Evolutionary conservation across 441 rosid genomes (phyloP).

Genomic region (Biscutella laevigata): DNA sequence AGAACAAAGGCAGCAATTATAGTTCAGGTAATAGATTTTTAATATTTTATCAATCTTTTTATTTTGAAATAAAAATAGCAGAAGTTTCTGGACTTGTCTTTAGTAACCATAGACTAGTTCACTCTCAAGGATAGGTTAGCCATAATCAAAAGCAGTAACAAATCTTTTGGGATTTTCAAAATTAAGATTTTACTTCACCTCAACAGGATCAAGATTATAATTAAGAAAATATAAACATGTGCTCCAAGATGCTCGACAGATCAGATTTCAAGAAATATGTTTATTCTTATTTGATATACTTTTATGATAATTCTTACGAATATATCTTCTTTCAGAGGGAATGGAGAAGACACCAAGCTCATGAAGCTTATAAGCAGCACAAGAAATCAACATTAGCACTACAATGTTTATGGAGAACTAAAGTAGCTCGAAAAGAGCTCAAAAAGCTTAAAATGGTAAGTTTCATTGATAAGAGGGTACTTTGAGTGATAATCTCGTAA

Average conservation of each 20-base stretch:
- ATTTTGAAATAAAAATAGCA: not conserved
- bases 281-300: not conserved
- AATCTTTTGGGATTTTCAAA: not conserved
- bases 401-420: conserved; percentile 63
- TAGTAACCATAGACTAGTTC: not conserved
- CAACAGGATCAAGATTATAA: not conserved
- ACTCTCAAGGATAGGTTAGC: not conserved
- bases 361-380: conserved; percentile 34
- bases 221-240: not conserved
- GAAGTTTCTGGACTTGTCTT: conserved; percentile 3
- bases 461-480: not conserved
- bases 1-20: conserved; percentile 49
- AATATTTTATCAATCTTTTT: not conserved
- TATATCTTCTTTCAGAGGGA: conserved; percentile 34
- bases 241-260: conserved; percentile 2
- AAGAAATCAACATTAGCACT: conserved; percentile 41
- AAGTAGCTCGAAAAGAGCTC: conserved; percentile 56
- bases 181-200: not conserved
- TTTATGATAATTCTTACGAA: not conserved
- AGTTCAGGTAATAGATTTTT: conserved; percentile 39
- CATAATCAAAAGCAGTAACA: not conserved
- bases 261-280: not conserved
- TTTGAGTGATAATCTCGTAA: conserved; percentile 1
- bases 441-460: conserved; percentile 54
- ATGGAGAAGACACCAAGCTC: conserved; percentile 46